phyloP scores from a whole-genome alignment of 2,329 filamentous ascomycete species.

The Aspergillus aculeatinus region DNA sequence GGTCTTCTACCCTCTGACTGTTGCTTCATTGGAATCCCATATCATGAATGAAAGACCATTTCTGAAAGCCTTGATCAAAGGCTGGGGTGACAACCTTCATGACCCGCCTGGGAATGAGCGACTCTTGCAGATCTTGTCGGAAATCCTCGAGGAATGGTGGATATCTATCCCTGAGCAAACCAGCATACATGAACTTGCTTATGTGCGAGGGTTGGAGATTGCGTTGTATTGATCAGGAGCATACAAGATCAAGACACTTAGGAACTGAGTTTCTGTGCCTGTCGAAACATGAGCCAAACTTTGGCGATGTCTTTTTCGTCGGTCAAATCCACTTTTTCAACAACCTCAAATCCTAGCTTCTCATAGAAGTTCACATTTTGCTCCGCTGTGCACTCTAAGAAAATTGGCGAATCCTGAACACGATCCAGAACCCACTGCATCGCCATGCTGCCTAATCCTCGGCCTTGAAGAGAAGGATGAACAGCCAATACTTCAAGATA shows the following conservation, averaged over 20 bases:
- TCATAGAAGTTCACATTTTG: conserved; percentile 25
- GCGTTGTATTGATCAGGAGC: conserved; percentile 14
- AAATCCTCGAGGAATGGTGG: conserved; percentile 30
- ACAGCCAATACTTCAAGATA: conserved; percentile 29
- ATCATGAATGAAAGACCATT: conserved; percentile 19
- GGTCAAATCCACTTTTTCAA: conserved; percentile 20
- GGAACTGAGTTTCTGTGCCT: neutral
- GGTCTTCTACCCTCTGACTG: conserved; percentile 24
- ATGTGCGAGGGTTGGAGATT: conserved; percentile 23
- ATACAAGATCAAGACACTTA: neutral
- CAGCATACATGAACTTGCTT: conserved; percentile 24
- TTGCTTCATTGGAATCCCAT: conserved; percentile 18
- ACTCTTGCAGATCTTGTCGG: neutral
- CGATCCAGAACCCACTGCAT: conserved; percentile 21
- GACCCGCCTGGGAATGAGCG: neutral
- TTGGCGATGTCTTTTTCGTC: conserved; percentile 18
- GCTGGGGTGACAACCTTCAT: neutral
- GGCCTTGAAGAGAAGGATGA: conserved; percentile 26
- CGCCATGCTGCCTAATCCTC: conserved; percentile 20
- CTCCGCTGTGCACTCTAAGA: conserved; percentile 24
- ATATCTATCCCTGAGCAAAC: conserved; percentile 10
- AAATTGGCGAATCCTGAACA: conserved; percentile 14
- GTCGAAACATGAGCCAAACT: conserved; percentile 26
- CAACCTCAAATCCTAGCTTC: conserved; percentile 23
- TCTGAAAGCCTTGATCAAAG: conserved; percentile 20